These are phyloP conservation scores for Scedosporium minutisporum DNA, from an alignment of 2,329 filamentous ascomycete genomes.

Conservation along the genomic window DNA sequence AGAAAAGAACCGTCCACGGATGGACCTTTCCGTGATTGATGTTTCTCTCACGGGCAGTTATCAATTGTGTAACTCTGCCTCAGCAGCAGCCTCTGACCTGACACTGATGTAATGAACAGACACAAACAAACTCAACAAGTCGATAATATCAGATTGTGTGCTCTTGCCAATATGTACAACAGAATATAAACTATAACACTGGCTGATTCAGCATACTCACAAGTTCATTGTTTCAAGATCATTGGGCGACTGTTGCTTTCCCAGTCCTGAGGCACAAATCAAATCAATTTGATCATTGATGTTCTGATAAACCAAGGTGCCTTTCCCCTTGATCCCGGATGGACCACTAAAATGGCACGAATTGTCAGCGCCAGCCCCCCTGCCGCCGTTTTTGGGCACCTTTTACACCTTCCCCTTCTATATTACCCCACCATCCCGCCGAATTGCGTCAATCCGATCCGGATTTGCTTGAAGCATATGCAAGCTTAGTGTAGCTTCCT, in stretches of 20 bases:
- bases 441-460: conserved; percentile 4
- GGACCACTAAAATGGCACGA: background rate
- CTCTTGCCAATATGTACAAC: background rate
- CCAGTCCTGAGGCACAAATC: too few relatives aligned
- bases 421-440: background rate
- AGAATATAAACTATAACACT: background rate
- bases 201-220: background rate
- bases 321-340: background rate
- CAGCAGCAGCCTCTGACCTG: too few relatives aligned
- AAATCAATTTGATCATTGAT: too few relatives aligned
- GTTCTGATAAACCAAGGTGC: background rate
- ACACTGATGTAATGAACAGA: too few relatives aligned
- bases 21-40: too few relatives aligned
- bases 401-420: background rate
- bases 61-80: too few relatives aligned
- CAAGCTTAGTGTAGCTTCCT: background rate
- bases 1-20: too few relatives aligned
- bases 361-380: background rate
- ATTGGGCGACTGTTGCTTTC: too few relatives aligned
- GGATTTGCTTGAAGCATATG: background rate
- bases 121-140: too few relatives aligned
- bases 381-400: background rate
- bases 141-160: too few relatives aligned
- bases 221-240: too few relatives aligned
- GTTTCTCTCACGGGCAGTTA: too few relatives aligned